Conservation (phyloP, 495 filamentous ascomycete genomes). For the Massariosphaeria phaeospora region DNA sequence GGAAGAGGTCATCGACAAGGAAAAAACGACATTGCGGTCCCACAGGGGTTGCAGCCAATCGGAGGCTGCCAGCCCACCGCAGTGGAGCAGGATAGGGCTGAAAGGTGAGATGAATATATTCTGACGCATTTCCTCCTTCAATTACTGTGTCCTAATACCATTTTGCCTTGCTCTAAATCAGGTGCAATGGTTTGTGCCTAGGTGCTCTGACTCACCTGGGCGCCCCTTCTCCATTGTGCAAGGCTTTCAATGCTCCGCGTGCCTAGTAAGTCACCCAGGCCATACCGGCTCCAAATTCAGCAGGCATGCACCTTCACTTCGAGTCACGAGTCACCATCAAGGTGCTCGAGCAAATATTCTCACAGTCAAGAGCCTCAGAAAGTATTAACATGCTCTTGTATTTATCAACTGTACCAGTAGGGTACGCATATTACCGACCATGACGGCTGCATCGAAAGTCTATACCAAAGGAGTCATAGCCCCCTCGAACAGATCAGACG, state of each 20-base stretch:
- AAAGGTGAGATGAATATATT: neutral
- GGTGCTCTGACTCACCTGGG: too few species aligned
- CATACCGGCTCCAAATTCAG: too few species aligned
- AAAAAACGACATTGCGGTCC: conserved; percentile 1
- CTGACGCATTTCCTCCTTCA: neutral
- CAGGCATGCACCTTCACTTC: too few species aligned
- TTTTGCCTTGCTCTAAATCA: too few species aligned
- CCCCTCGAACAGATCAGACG: conserved; percentile 1
- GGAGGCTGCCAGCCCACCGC: conserved; percentile 5
- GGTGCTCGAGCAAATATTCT: neutral
- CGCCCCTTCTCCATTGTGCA: too few species aligned
- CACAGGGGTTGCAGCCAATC: conserved; percentile 6
- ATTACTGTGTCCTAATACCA: too few species aligned
- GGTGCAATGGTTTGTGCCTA: too few species aligned
- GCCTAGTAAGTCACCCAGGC: too few species aligned
- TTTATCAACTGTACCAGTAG: conserved; percentile 3
- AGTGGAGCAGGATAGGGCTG: conserved; percentile 1
- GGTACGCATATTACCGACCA: conserved; percentile 10
- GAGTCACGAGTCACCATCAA: conserved; percentile 4
- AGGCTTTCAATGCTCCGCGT: too few species aligned
- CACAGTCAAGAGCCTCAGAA: neutral
- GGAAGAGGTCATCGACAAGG: neutral
- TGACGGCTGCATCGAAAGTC: conserved; percentile 10
- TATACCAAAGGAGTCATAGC: conserved; percentile 14
- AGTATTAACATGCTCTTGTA: neutral